phyloP scores from a whole-genome alignment of 2,329 filamentous ascomycete genomes.

The Alternaria conjuncta region DNA sequence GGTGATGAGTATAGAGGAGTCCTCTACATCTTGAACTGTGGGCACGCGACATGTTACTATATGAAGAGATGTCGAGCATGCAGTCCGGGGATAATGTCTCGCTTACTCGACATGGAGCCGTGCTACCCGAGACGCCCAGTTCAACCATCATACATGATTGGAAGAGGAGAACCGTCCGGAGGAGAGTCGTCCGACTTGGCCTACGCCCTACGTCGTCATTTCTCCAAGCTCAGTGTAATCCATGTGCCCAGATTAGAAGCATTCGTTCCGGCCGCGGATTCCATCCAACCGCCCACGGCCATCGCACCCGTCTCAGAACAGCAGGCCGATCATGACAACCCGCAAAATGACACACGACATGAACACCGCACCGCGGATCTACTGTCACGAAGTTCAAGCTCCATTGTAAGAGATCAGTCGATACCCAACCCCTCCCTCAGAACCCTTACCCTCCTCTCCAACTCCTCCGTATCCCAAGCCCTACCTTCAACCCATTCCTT shows the following conservation, averaged over 20 bases:
- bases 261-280: background rate
- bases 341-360: background rate
- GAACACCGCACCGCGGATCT: rapidly evolving
- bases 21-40: background rate
- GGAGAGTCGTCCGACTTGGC: background rate
- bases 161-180: background rate
- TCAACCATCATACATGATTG: background rate
- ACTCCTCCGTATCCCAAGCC: constrained; percentile 7
- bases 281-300: background rate
- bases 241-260: background rate
- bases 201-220: background rate
- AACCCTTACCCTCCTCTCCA: background rate
- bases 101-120: background rate
- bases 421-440: constrained; percentile 1
- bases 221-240: background rate
- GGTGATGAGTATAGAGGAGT: background rate
- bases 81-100: background rate
- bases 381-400: background rate
- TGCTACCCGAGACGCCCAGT: background rate
- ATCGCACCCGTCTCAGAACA: background rate
- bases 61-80: background rate
- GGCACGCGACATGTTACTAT: background rate
- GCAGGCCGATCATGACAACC: background rate
- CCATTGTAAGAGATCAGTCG: background rate
- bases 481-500: constrained; percentile 11